Base-by-base conservation (phyloP, 2,329 filamentous ascomycete genomes). In the Talaromyces funiculosus region DNA sequence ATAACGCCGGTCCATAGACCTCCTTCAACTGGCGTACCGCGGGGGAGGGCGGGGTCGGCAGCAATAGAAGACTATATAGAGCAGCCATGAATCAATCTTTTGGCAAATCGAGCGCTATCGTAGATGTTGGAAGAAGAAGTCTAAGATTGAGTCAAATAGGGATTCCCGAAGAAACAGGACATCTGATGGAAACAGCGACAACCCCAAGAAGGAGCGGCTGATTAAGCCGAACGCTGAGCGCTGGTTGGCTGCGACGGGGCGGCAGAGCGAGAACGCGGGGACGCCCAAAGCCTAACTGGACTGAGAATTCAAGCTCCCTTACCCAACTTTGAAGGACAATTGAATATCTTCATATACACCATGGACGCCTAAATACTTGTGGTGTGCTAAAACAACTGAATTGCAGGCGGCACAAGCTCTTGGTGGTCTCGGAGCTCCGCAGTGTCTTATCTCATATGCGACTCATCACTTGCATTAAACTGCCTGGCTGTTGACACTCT, bases 1-100 rank as follows among this genome's bases (percentile, higher is more conserved):
- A 79, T 43, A 90, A 72, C 2, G 86, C 75, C n/a, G 80, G 78
- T 35, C 81, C 80, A 70, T 90, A 90, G 45, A 84, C 83, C 31
- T 82, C 80, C 62, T 78, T 80, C 63, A 90, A 77, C 0, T 81
- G 71, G 10, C 75, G 69, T 49, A 80, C 76, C 14, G 77, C 80
- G 53, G 81, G 76, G 8, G 85, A 83, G 31, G 79, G 76, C 29
- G 87, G 86, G 53, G 87, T 85, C 45, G 82, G 80, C 18, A 88
- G 83, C 57, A 90, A 78, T 16, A 90, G 78, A 37, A 90, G 79
- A 24, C 69, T 69, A 66, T 72, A 69, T 59, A 69, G 62, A 45
- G 45, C 54, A 47, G 55, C 59, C 59, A 42, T 47, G 20, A 47
- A 33, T 62, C 40, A 26, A 33, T 35, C 31, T 35, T 10, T 20